phyloP scores from a whole-genome alignment of 1,284 basidiomycete species.

The Meira nashicola region DNA sequence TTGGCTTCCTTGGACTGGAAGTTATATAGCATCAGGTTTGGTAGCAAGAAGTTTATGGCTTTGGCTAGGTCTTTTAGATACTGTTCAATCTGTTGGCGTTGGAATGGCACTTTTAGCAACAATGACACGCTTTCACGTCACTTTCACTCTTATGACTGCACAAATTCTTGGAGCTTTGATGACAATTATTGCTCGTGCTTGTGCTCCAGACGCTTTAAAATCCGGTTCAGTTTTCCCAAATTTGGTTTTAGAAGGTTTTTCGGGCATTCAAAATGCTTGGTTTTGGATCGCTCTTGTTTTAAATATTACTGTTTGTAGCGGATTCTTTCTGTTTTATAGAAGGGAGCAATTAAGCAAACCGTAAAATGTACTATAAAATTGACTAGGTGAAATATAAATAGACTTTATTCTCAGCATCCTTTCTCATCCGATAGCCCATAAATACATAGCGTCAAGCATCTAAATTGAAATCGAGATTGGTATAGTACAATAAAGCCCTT shows the following conservation, averaged over 20 bases:
- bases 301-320: constrained; percentile 2
- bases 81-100: constrained; percentile 1
- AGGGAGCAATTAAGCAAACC: constrained; percentile 4
- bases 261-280: not conserved
- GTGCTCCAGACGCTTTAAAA: not conserved
- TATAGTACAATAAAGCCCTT: no score
- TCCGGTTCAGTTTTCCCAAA: constrained; percentile 2
- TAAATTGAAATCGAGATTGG: no score
- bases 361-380: not conserved
- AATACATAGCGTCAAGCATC: no score
- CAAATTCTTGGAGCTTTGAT: not conserved
- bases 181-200: constrained; percentile 6
- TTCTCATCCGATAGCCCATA: no score
- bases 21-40: constrained; percentile 1
- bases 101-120: constrained; percentile 2
- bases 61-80: constrained; percentile 5
- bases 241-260: not conserved
- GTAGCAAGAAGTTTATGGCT: constrained; percentile 1
- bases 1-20: constrained; percentile 3
- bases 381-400: not conserved
- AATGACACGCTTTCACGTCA: constrained; percentile 7
- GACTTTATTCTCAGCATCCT: not conserved
- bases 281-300: constrained; percentile 5
- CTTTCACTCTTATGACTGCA: constrained; percentile 1
- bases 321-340: constrained; percentile 6